Evolutionary conservation across 805 yeast species (phyloP).

Genomic region (Metschnikowia bowlesiae): DNA sequence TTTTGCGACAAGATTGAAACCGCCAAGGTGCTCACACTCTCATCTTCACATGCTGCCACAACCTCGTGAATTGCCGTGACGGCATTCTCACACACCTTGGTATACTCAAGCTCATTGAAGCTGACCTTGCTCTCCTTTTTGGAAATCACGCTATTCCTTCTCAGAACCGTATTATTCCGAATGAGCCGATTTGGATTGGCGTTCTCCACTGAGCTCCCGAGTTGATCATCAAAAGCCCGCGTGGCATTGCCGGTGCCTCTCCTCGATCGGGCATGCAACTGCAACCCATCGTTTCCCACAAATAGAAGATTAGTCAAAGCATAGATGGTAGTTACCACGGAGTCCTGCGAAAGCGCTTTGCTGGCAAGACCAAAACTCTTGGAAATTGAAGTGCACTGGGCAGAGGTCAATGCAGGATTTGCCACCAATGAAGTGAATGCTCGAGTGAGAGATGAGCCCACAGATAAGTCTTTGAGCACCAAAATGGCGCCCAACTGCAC

Average conservation of each 20-base stretch:
- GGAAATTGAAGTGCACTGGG: conserved; percentile 51
- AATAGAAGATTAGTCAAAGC: conserved; percentile 72
- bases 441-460: conserved; percentile 38
- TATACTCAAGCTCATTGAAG: conserved; percentile 28
- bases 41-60: conserved; percentile 62
- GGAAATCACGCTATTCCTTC: conserved; percentile 3
- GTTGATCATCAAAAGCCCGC: conserved; percentile 3
- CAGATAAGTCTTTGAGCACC: conserved; percentile 37
- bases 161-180: conserved; percentile 10
- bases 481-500: conserved; percentile 56
- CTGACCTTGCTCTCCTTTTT: background rate
- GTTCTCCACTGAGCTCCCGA: conserved; percentile 1
- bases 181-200: conserved; percentile 11
- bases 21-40: conserved; percentile 69
- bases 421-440: conserved; percentile 52
- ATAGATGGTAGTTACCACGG: conserved; percentile 78
- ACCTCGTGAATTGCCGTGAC: conserved; percentile 64
- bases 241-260: conserved; percentile 30
- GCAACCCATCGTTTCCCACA: conserved; percentile 42
- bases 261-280: conserved; percentile 23
- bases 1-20: conserved; percentile 82
- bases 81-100: conserved; percentile 55
- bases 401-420: conserved; percentile 45
- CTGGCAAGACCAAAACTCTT: conserved; percentile 61
- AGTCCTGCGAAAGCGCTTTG: conserved; percentile 69